Conservation (phyloP, 306 rosid species). For the Hippophae tibetana region DNA sequence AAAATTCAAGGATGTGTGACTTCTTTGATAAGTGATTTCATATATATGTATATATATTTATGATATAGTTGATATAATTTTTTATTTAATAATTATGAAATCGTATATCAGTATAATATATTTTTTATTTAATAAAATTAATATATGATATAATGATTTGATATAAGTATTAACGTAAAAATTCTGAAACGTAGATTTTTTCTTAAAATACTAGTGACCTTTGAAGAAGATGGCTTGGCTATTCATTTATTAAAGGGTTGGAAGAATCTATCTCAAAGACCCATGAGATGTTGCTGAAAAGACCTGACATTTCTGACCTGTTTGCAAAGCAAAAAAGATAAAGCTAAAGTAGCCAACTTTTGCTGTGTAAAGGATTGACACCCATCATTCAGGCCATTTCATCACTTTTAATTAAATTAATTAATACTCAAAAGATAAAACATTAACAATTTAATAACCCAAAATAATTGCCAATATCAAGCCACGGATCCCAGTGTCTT, state of each 20-base stretch:
- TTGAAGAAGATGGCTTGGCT: slow-evolving; percentile 16
- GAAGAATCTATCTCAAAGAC: slow-evolving; percentile 37
- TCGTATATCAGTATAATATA: too few species aligned
- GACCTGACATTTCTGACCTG: slow-evolving; percentile 59
- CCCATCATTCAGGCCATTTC: slow-evolving; percentile 46
- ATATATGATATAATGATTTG: too few species aligned
- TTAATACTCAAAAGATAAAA: slow-evolving; percentile 14
- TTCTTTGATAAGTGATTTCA: too few species aligned
- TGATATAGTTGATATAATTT: too few species aligned
- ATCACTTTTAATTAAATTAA: slow-evolving; percentile 17
- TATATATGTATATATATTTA: too few species aligned
- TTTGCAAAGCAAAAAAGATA: slow-evolving; percentile 34
- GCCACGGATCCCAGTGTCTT: slow-evolving; percentile 17
- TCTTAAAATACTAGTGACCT: neutral
- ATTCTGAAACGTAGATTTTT: too few species aligned
- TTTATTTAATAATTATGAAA: too few species aligned
- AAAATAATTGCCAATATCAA: slow-evolving; percentile 9
- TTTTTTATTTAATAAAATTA: too few species aligned
- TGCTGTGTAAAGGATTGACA: slow-evolving; percentile 49
- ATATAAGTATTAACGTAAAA: too few species aligned
- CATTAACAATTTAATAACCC: neutral
- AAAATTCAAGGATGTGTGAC: too few species aligned
- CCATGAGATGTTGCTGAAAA: slow-evolving; percentile 35
- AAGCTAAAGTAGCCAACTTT: slow-evolving; percentile 26
- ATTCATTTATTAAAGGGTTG: slow-evolving; percentile 11